Conservation (phyloP, 2,329 filamentous ascomycete genomes). For the Boeremia lycopersici region DNA sequence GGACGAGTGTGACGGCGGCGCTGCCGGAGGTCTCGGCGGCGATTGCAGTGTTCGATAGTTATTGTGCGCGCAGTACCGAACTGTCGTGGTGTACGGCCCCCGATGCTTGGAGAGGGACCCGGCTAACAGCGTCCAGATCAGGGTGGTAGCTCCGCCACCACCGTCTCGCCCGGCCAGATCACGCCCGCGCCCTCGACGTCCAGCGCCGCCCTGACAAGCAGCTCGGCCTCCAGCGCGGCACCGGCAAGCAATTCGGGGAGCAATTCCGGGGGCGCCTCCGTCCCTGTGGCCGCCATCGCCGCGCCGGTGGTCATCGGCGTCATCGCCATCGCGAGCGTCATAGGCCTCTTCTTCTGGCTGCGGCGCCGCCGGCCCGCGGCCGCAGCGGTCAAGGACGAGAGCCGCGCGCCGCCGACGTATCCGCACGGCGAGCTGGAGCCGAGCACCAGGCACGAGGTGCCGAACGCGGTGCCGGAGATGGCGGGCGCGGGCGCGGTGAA, state of each 20-base stretch:
- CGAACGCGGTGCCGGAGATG: slow-evolving; percentile 3
- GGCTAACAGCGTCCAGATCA: neutral
- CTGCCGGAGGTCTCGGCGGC: neutral
- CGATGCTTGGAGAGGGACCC: neutral
- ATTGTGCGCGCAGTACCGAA: slow-evolving; percentile 9
- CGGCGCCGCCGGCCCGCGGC: neutral
- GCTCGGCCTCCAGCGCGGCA: neutral
- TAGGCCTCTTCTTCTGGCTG: slow-evolving; percentile 8
- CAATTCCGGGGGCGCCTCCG: neutral
- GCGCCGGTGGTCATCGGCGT: slow-evolving; percentile 9
- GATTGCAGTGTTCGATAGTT: slow-evolving; percentile 1
- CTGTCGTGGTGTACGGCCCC: slow-evolving; percentile 7
- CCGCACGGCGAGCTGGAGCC: neutral
- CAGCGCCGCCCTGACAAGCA: too few species aligned
- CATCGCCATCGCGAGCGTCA: slow-evolving; percentile 1
- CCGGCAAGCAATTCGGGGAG: neutral
- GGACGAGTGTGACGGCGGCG: neutral
- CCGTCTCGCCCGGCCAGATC: too few species aligned
- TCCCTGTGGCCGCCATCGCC: slow-evolving; percentile 15
- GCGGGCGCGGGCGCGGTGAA: neutral
- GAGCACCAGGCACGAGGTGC: neutral
- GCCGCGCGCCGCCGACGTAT: neutral
- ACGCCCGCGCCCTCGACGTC: too few species aligned
- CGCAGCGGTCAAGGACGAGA: neutral
- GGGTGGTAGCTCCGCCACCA: too few species aligned